Base-by-base conservation (phyloP, 1,284 basidiomycete genomes). In the Apiotrichum mycotoxinovorans region DNA sequence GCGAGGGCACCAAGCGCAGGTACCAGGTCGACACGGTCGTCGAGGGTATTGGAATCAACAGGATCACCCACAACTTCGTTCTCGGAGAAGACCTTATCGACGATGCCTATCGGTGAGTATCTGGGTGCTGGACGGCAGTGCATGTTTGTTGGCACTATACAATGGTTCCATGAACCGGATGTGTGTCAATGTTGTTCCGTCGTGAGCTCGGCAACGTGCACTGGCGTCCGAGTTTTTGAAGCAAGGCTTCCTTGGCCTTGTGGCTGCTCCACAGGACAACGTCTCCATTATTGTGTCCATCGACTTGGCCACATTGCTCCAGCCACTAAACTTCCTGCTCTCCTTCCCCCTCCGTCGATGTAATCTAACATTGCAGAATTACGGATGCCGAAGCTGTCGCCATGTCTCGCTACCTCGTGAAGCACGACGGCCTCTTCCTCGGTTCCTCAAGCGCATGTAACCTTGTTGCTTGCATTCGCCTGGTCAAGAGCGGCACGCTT, bases 371-470 rank as follows among this genome's bases (percentile, higher is more conserved):
- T 27, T 9, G 15, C 65, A 93, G 91, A 54, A 84, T 95, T 70
- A 86, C 88, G 1, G 93, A 96, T 65, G 85, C 82, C 2, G 93
- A 96, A 76, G 92, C 92, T 0, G 89, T 95, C 33, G 84, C 87
- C 18, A 95, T 96, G 91, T 88, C 91, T 0, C 85, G 92, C 12
- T 90, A 91, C 72, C 82, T 96, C 17, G 89, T 94, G 3, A 79
- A 85, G 48, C 80, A 91, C 57, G 96, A 99, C 65, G 96, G 95
- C 0, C 79, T 99, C 12, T 98, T 97, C 78, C 80, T 99, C 23
- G 96, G 96, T 5, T 97, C 92, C 0, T 96, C 91, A 56, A 94
- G 91, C 64, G 95, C 96, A 0, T 96, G 94, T 70, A 98, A 98
- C 72, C 82, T 98, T 34, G 85, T 97, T 17, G 90, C 94, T 0